Percentiles rank a stretch among this genome's conserved stretches.
Evolutionary conservation across 2,329 filamentous ascomycete genomes (phyloP).

Genomic region (Penicillium expansum): DNA sequence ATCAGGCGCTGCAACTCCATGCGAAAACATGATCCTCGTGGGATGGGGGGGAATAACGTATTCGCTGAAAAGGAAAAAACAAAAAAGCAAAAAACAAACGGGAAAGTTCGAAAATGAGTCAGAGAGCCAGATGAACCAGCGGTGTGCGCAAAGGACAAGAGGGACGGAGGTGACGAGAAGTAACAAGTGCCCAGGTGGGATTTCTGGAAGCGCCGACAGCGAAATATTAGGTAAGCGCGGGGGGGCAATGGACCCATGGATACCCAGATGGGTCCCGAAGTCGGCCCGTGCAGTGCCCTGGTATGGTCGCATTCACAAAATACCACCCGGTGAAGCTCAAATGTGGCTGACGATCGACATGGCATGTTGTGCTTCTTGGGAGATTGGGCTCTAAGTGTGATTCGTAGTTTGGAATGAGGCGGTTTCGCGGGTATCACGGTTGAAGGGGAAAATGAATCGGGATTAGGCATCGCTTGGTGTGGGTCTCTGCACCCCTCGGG

Average conservation of each 20-base stretch:
- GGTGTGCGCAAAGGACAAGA: constrained; percentile 10
- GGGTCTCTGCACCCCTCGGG: neutral
- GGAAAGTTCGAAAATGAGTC: constrained; percentile 2
- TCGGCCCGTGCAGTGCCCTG: constrained; percentile 1
- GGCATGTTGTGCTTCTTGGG: neutral
- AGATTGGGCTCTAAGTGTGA: neutral
- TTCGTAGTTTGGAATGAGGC: neutral
- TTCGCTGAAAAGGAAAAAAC: constrained; percentile 5
- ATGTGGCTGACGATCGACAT: neutral
- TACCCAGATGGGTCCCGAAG: neutral
- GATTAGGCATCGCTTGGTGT: neutral
- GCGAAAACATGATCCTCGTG: neutral
- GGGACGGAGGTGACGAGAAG: neutral
- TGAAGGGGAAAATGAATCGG: neutral
- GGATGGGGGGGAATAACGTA: neutral
- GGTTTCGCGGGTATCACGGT: constrained; percentile 10
- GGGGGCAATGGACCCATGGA: constrained; percentile 2
- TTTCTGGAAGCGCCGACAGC: constrained; percentile 27
- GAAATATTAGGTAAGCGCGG: constrained; percentile 28
- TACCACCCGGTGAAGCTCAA: neutral
- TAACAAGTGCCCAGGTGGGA: constrained; percentile 1
- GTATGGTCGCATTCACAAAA: neutral
- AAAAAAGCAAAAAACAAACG: neutral
- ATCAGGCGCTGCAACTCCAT: constrained; percentile 8
- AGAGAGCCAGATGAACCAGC: constrained; percentile 11